phyloP scores from a whole-genome alignment of 495 filamentous ascomycete species.

The Durotheca rogersii region DNA sequence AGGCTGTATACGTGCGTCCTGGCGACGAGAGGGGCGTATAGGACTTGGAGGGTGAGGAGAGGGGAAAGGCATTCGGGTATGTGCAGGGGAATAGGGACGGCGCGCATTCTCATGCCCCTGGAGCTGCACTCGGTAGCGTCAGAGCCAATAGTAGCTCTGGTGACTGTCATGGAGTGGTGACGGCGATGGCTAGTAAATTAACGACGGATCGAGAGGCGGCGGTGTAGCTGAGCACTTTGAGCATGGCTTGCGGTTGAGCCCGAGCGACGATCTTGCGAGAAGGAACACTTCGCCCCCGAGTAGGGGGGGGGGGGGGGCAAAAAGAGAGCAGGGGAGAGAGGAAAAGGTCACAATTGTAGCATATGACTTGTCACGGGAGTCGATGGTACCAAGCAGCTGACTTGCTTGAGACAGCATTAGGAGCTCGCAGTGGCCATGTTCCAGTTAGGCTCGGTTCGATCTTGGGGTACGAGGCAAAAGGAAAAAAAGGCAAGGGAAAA shows the following conservation, averaged over 20 bases:
- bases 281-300: not conserved
- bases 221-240: slow-evolving; percentile 3
- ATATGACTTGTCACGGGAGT: slow-evolving; percentile 18
- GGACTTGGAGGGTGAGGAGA: slow-evolving; percentile 6
- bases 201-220: not conserved
- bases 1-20: slow-evolving; percentile 10
- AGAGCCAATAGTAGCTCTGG: too few species aligned
- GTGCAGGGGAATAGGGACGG: slow-evolving; percentile 14
- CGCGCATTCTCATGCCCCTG: slow-evolving; percentile 5
- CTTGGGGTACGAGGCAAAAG: slow-evolving; percentile 10
- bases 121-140: too few species aligned
- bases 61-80: too few species aligned
- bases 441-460: slow-evolving; percentile 21
- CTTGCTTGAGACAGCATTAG: slow-evolving; percentile 21
- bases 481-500: not conserved
- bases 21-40: slow-evolving; percentile 10
- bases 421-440: slow-evolving; percentile 21
- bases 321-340: not conserved
- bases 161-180: too few species aligned
- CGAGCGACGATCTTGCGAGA: too few species aligned
- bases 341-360: slow-evolving; percentile 4
- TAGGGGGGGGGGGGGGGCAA: slow-evolving; percentile 2
- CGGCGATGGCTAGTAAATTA: too few species aligned
- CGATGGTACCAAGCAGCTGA: slow-evolving; percentile 7
- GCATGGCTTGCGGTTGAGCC: too few species aligned